phyloP scores from a whole-genome alignment of 164 flowering plant species.

The Tinospora cordifolia region DNA sequence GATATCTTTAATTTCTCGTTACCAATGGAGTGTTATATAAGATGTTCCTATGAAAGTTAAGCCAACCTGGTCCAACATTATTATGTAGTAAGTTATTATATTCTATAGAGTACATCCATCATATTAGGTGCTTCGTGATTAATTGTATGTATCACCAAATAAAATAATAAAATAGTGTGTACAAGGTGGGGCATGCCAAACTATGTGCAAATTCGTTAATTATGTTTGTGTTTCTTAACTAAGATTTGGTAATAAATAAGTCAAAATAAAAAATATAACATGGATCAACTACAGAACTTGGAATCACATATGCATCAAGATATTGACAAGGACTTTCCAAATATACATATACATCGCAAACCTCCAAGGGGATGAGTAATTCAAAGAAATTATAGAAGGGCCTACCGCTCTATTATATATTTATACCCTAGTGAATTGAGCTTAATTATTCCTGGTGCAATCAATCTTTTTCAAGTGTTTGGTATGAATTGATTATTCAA shows the following conservation, averaged over 20 bases:
- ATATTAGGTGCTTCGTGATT: too few species aligned
- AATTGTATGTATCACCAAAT: too few species aligned
- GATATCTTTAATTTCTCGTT: too few species aligned
- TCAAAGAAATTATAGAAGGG: background rate
- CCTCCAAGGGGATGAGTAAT: slow-evolving; percentile 5
- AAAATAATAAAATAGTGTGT: too few species aligned
- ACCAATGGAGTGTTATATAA: too few species aligned
- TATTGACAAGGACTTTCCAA: background rate
- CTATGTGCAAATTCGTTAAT: too few species aligned
- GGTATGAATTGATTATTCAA: background rate
- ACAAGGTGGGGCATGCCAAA: too few species aligned
- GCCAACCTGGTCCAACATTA: too few species aligned
- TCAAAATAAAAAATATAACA: background rate
- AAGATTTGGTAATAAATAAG: background rate
- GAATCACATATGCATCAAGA: background rate
- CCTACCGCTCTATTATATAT: background rate
- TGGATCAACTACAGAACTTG: background rate
- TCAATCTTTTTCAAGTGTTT: background rate
- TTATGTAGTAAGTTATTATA: too few species aligned
- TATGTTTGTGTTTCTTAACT: background rate
- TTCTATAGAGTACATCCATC: too few species aligned
- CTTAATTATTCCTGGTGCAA: background rate
- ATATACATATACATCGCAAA: background rate
- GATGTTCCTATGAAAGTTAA: too few species aligned
- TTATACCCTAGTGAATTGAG: slow-evolving; percentile 1